phyloP scores from a whole-genome alignment of 768 basidiomycete genomes.

The Boletus rubropictus region DNA sequence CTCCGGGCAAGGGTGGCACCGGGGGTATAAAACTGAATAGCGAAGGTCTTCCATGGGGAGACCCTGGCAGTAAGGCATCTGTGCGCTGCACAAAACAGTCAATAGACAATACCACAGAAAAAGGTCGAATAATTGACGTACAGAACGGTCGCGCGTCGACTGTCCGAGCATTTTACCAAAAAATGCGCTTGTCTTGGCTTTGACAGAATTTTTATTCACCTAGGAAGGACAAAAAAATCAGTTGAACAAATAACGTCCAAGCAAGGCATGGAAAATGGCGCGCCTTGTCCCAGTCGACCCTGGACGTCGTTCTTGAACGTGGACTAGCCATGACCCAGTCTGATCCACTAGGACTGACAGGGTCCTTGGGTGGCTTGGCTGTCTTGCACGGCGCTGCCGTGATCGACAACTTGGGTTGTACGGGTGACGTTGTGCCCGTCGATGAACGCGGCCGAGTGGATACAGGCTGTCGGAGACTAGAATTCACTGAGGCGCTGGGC shows the following conservation, averaged over 20 bases:
- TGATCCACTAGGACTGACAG: slow-evolving; percentile 32
- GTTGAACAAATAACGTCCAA: background rate
- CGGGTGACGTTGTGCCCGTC: slow-evolving; percentile 31
- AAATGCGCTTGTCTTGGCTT: slow-evolving; percentile 76
- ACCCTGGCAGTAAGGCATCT: slow-evolving; percentile 37
- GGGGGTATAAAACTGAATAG: slow-evolving; percentile 36
- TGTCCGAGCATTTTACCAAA: slow-evolving; percentile 75
- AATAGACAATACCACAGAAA: slow-evolving; percentile 9
- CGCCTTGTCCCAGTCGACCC: slow-evolving; percentile 48
- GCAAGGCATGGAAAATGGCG: background rate
- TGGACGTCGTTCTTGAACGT: slow-evolving; percentile 37
- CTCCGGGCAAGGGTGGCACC: slow-evolving; percentile 46
- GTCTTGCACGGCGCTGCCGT: slow-evolving; percentile 26
- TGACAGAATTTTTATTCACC: slow-evolving; percentile 54
- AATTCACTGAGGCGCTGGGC: slow-evolving; percentile 26
- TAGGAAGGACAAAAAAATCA: background rate
- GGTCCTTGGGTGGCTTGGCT: slow-evolving; percentile 23
- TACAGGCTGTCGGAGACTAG: slow-evolving; percentile 23
- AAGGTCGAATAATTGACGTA: slow-evolving; percentile 31
- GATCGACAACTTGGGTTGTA: slow-evolving; percentile 33
- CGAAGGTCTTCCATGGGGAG: slow-evolving; percentile 24
- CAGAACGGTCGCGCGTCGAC: slow-evolving; percentile 62
- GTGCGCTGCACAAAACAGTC: slow-evolving; percentile 43
- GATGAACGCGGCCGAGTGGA: slow-evolving; percentile 39
- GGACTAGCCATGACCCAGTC: slow-evolving; percentile 50